Evolutionary conservation across 2,329 filamentous ascomycete genomes (phyloP).

Genomic region (Colletotrichum australisinense): DNA sequence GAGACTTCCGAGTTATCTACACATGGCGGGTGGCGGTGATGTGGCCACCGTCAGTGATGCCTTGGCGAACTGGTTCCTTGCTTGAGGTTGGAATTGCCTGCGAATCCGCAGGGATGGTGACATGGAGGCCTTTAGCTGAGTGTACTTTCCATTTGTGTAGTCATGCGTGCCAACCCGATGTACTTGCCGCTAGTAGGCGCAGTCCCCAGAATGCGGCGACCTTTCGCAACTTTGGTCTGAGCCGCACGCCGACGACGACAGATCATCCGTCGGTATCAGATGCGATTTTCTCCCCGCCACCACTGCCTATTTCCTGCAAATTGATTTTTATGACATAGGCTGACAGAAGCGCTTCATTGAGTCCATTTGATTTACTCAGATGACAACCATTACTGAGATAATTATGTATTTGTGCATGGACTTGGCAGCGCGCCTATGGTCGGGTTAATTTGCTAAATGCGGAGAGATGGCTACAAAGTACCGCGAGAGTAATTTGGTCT

Average conservation of each 20-base stretch:
- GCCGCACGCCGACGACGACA: constrained; percentile 31
- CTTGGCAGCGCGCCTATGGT: background rate
- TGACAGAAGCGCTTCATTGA: background rate
- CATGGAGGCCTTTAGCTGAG: background rate
- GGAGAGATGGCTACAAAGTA: background rate
- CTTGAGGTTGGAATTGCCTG: constrained; percentile 34
- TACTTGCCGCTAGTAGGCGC: background rate
- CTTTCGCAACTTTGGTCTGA: constrained; percentile 29
- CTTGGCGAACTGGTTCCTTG: constrained; percentile 20
- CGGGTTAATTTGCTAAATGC: constrained; percentile 11
- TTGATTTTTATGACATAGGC: background rate
- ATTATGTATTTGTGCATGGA: background rate
- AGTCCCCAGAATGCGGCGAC: constrained; percentile 28
- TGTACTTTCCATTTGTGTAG: background rate
- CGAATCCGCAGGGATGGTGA: constrained; percentile 27
- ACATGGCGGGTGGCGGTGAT: constrained; percentile 21
- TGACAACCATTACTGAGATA: background rate
- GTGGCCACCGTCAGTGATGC: constrained; percentile 18
- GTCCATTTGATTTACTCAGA: background rate
- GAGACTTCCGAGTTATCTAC: constrained; percentile 22
- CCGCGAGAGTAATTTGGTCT: background rate
- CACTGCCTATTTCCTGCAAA: background rate
- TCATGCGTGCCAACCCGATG: fast-evolving
- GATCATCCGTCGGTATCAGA: constrained; percentile 18
- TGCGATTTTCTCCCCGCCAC: background rate